Evolutionary conservation across 768 basidiomycete species (phyloP).

Genomic region (Leccinum sublutescens): DNA sequence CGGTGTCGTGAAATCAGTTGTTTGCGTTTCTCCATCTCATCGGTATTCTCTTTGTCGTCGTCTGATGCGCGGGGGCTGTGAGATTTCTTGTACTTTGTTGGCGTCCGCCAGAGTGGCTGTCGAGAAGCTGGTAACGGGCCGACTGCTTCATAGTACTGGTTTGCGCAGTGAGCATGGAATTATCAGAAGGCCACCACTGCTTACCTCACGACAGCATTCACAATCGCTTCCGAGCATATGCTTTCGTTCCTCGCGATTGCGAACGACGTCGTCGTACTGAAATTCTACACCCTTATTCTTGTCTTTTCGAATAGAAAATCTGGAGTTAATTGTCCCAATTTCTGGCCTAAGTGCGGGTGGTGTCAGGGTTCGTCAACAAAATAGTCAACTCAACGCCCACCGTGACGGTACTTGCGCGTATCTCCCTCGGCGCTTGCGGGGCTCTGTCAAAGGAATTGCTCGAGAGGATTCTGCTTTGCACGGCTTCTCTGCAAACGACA

Average conservation of each 20-base stretch:
- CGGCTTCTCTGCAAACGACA: conserved; percentile 8
- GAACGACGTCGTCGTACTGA: conserved; percentile 76
- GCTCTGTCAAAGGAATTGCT: conserved; percentile 15
- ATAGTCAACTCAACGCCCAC: conserved; percentile 22
- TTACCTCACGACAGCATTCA: conserved; percentile 76
- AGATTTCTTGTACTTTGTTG: conserved; percentile 35
- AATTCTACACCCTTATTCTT: conserved; percentile 64
- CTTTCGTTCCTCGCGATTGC: conserved; percentile 60
- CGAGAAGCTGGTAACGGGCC: conserved; percentile 70
- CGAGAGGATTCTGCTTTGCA: conserved; percentile 13
- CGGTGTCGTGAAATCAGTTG: conserved; percentile 72
- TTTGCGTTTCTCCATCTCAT: conserved; percentile 53
- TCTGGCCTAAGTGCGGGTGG: conserved; percentile 17
- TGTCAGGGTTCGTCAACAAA: background rate
- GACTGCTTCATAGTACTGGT: conserved; percentile 76
- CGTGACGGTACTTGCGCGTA: conserved; percentile 42
- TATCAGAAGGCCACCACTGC: conserved; percentile 17
- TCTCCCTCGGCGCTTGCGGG: conserved; percentile 56
- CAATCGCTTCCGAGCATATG: conserved; percentile 76
- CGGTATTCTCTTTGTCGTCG: conserved; percentile 30
- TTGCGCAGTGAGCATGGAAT: background rate
- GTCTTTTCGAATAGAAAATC: conserved; percentile 63
- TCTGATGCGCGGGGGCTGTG: conserved; percentile 1
- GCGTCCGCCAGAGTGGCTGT: conserved; percentile 75
- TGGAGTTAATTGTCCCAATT: conserved; percentile 54